These are phyloP conservation scores for Gossypium laxum DNA, from an alignment of 441 rosid genomes.

Conservation along the genomic window DNA sequence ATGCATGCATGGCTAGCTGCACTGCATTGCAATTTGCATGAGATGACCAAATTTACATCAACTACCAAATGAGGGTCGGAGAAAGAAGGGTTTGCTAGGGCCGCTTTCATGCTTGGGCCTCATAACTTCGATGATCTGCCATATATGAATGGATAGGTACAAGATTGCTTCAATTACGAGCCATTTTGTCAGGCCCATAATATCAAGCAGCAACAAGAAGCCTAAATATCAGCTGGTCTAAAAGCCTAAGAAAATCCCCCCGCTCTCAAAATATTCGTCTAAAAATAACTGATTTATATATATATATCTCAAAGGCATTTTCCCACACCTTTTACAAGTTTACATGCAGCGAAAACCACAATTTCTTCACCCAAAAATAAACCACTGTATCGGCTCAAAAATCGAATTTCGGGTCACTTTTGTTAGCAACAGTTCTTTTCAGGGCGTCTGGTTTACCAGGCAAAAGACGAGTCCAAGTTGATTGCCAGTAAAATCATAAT, in stretches of 20 bases:
- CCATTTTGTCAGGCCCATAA: background rate
- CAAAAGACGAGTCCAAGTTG: background rate
- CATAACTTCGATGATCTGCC: background rate
- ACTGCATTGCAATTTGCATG: background rate
- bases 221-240: background rate
- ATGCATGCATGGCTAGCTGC: background rate
- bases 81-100: background rate
- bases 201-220: too few species aligned
- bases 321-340: background rate
- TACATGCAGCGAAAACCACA: background rate
- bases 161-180: background rate
- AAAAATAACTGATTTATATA: background rate
- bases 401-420: too few species aligned
- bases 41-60: background rate
- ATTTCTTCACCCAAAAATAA: background rate
- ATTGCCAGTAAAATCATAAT: background rate
- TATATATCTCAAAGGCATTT: background rate
- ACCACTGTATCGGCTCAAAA: background rate
- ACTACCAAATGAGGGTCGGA: background rate
- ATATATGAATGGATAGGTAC: background rate
- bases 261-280: background rate
- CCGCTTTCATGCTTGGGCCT: background rate
- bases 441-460: background rate
- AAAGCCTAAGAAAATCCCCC: background rate
- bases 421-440: background rate